These are phyloP conservation scores for Eucalyptus sp. DNA, from an alignment of 345 rosid genomes.

Conservation along the genomic window DNA sequence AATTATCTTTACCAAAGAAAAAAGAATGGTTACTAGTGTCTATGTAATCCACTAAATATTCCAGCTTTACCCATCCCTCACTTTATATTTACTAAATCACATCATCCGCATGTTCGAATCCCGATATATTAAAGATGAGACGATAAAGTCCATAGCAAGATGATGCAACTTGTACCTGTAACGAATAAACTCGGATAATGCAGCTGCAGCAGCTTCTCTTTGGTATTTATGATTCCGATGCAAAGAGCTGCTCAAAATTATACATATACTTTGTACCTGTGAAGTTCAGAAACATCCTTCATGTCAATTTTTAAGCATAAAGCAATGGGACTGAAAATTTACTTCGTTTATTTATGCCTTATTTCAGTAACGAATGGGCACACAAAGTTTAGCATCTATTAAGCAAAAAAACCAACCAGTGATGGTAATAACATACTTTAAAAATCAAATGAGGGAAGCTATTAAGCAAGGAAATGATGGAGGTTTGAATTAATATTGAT, in stretches of 20 bases:
- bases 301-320: not conserved
- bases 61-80: not conserved
- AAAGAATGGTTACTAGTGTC: not conserved
- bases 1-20: not conserved
- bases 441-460: not conserved
- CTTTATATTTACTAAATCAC: not conserved
- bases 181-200: conserved; percentile 83
- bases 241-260: conserved; percentile 63
- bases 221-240: conserved; percentile 59
- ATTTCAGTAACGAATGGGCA: not conserved
- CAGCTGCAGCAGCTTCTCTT: conserved; percentile 97
- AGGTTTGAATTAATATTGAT: not conserved
- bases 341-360: not conserved
- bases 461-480: not conserved
- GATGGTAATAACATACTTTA: not conserved
- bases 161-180: conserved; percentile 40
- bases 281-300: not conserved
- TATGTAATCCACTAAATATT: not conserved
- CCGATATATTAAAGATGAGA: not conserved
- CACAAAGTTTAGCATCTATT: not conserved
- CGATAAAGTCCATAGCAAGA: not conserved
- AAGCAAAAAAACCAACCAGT: not conserved
- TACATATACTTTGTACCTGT: conserved; percentile 73
- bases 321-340: not conserved
- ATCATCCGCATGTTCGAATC: not conserved